Evolutionary conservation across 2,329 filamentous ascomycete genomes (phyloP).

Genomic region (Dothistroma septosporum): DNA sequence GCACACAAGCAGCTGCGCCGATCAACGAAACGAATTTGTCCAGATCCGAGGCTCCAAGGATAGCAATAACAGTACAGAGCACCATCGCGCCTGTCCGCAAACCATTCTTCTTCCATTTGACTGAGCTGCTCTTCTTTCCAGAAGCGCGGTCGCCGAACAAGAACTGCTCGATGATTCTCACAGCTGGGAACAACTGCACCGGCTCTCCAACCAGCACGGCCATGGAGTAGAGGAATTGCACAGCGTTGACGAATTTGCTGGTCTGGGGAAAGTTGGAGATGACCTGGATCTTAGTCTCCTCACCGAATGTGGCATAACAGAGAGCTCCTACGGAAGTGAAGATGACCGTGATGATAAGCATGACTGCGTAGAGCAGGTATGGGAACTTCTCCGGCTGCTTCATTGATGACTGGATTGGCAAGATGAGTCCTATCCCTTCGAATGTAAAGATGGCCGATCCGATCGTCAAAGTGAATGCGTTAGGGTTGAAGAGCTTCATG

Average conservation of each 20-base stretch:
- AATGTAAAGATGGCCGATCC: constrained; percentile 74
- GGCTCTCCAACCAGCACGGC: constrained; percentile 70
- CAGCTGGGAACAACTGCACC: constrained; percentile 69
- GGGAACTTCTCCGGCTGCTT: constrained; percentile 64
- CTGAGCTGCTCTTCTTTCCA: constrained; percentile 60
- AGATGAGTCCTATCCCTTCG: constrained; percentile 71
- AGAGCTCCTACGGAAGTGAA: constrained; percentile 69
- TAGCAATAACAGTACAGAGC: constrained; percentile 58
- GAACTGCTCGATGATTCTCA: constrained; percentile 65
- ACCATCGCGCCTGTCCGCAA: constrained; percentile 57
- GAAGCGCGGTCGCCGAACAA: constrained; percentile 62
- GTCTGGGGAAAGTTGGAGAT: constrained; percentile 72
- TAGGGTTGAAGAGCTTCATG: constrained; percentile 66
- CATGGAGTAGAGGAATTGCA: constrained; percentile 70
- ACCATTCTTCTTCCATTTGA: constrained; percentile 74
- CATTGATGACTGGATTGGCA: constrained; percentile 75
- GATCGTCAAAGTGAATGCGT: constrained; percentile 65
- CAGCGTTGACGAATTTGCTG: constrained; percentile 67
- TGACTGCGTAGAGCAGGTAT: constrained; percentile 62
- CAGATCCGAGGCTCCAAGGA: constrained; percentile 63
- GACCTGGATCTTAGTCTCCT: constrained; percentile 65
- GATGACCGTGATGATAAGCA: constrained; percentile 68
- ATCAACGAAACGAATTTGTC: constrained; percentile 73
- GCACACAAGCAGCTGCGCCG: constrained; percentile 69
- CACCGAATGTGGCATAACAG: constrained; percentile 70